Percentiles rank a stretch among this genome's conserved stretches.
Conservation (phyloP, 1,284 basidiomycete genomes). For the Moesziomyces sp. region DNA sequence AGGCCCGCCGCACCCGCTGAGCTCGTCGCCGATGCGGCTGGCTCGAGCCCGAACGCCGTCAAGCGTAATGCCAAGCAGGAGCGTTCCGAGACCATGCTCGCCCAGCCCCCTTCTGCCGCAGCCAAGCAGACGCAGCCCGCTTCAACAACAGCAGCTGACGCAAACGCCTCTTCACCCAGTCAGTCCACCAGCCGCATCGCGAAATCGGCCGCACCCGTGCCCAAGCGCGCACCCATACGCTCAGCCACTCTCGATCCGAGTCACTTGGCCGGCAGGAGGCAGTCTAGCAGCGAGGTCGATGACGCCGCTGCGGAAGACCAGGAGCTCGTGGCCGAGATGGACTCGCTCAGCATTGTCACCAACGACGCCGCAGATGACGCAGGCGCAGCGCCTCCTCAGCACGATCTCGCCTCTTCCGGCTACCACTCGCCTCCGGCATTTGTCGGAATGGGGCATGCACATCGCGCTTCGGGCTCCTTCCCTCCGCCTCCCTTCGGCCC, state of each 20-base stretch:
- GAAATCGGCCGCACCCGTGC: conserved; percentile 24
- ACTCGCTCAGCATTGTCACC: conserved; percentile 27
- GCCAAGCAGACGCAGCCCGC: conserved; percentile 6
- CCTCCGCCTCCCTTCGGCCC: conserved; percentile 35
- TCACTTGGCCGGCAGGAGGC: conserved; percentile 24
- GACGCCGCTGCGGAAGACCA: conserved; percentile 10
- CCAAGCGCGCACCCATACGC: conserved; percentile 42
- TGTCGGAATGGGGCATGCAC: conserved; percentile 15
- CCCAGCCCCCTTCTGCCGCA: conserved; percentile 6
- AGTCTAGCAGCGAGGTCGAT: conserved; percentile 10
- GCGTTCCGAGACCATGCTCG: not conserved
- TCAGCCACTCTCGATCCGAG: conserved; percentile 38
- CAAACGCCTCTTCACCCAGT: conserved; percentile 6
- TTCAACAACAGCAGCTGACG: not conserved
- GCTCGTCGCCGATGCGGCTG: conserved; percentile 13
- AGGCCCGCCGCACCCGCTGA: conserved; percentile 10
- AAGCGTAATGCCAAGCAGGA: conserved; percentile 19
- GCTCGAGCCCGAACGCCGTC: conserved; percentile 27
- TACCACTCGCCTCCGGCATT: conserved; percentile 25
- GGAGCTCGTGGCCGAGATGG: conserved; percentile 18
- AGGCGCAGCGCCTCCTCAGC: conserved; percentile 7
- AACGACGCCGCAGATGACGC: conserved; percentile 2
- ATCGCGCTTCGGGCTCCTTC: conserved; percentile 35
- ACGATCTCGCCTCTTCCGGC: not conserved
- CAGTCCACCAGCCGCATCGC: conserved; percentile 16